Evolutionary conservation across 2,329 filamentous ascomycete genomes (phyloP).

Genomic region (Phyllosticta citrichinensis): DNA sequence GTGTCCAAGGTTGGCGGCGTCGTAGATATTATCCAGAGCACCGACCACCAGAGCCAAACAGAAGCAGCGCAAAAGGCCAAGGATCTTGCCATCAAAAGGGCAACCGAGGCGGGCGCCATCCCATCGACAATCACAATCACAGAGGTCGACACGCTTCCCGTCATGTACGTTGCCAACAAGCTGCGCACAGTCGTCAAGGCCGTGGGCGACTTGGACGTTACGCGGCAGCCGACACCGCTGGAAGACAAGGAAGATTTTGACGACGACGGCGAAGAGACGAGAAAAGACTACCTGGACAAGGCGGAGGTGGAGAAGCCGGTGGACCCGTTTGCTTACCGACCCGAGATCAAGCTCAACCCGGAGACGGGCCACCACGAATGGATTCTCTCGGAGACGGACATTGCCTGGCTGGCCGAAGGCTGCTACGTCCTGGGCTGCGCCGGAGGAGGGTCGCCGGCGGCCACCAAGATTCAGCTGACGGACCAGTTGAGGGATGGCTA

Average conservation of each 20-base stretch:
- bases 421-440: constrained; percentile 41
- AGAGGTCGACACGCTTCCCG: constrained; percentile 44
- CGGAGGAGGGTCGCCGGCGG: constrained; percentile 38
- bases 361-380: constrained; percentile 20
- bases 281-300: constrained; percentile 1
- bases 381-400: constrained; percentile 36
- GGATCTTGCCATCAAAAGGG: constrained; percentile 34
- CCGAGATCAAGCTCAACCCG: constrained; percentile 26
- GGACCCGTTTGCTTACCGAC: constrained; percentile 29
- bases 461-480: constrained; percentile 33
- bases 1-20: constrained; percentile 11
- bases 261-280: constrained; percentile 8
- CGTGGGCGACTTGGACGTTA: constrained; percentile 40
- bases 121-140: constrained; percentile 37
- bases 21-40: constrained; percentile 4
- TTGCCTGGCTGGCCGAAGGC: constrained; percentile 37
- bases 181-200: constrained; percentile 44
- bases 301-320: constrained; percentile 11
- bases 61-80: constrained; percentile 12
- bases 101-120: constrained; percentile 38
- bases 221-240: constrained; percentile 15
- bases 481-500: constrained; percentile 31
- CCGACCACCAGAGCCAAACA: constrained; percentile 19
- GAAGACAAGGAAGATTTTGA: constrained; percentile 5
- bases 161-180: constrained; percentile 46